Evolutionary conservation across 805 yeast species (phyloP).

Genomic region (Teunomyces panamensis): DNA sequence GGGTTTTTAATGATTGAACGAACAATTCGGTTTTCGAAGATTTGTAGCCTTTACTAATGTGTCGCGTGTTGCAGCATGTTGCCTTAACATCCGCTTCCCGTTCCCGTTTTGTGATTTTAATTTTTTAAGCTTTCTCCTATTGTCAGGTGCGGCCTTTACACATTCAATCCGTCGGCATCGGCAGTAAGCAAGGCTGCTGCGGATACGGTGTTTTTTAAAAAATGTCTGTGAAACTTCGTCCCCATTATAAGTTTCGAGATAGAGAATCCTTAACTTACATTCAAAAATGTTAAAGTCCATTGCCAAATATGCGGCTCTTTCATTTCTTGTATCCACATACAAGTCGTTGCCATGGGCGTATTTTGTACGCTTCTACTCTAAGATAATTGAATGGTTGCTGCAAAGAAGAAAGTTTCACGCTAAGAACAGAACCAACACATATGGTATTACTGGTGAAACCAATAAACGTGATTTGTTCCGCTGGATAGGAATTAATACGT

Average conservation of each 20-base stretch:
- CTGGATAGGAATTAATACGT: slow-evolving; percentile 43
- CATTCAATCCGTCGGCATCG: background rate
- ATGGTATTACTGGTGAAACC: slow-evolving; percentile 25
- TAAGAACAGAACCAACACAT: slow-evolving; percentile 27
- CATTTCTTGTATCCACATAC: slow-evolving; percentile 40
- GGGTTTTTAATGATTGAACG: slow-evolving; percentile 3
- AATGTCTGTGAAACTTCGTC: background rate
- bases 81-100: background rate
- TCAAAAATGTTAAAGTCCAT: background rate
- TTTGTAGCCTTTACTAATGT: background rate
- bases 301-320: slow-evolving; percentile 6
- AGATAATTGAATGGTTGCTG: slow-evolving; percentile 40
- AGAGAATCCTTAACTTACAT: background rate
- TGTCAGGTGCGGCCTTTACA: background rate
- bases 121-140: background rate
- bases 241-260: background rate
- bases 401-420: slow-evolving; percentile 23
- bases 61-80: background rate
- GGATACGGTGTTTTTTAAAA: background rate
- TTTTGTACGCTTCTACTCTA: slow-evolving; percentile 56
- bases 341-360: slow-evolving; percentile 73
- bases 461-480: slow-evolving; percentile 35
- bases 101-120: background rate
- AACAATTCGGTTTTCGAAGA: background rate
- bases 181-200: background rate